phyloP scores from a whole-genome alignment of 495 filamentous ascomycete genomes.

The Bathelium albidoporum region DNA sequence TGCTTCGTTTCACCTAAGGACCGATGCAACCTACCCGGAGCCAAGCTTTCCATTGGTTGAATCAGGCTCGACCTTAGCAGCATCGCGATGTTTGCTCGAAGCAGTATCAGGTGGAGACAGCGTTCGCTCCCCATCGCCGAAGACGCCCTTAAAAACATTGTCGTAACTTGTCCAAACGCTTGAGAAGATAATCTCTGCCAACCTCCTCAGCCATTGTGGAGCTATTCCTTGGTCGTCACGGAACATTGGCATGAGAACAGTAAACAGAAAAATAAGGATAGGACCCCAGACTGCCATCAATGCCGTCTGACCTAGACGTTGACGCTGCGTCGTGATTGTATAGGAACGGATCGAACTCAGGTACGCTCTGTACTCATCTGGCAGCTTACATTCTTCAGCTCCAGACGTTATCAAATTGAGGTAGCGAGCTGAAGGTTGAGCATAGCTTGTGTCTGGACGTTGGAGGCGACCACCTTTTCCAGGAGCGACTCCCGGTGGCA shows the following conservation, averaged over 20 bases:
- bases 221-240: constrained; percentile 53
- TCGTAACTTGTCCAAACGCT: constrained; percentile 71
- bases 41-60: too few relatives aligned
- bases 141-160: constrained; percentile 48
- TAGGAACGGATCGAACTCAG: constrained; percentile 58
- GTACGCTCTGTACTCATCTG: constrained; percentile 60
- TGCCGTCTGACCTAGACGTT: constrained; percentile 52
- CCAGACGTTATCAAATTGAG: constrained; percentile 66
- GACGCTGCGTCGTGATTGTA: constrained; percentile 51
- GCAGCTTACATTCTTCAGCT: constrained; percentile 66
- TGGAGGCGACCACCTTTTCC: constrained; percentile 25
- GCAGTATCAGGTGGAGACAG: too few relatives aligned
- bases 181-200: constrained; percentile 40
- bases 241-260: constrained; percentile 34
- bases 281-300: constrained; percentile 55
- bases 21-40: too few relatives aligned
- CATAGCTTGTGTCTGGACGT: constrained; percentile 55
- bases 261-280: constrained; percentile 40
- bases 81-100: too few relatives aligned
- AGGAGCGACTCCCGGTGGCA: constrained; percentile 23
- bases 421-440: constrained; percentile 77
- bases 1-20: too few relatives aligned
- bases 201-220: constrained; percentile 53
- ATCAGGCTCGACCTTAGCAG: too few relatives aligned
- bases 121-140: constrained; percentile 87